Conservation (phyloP, 2,329 filamentous ascomycete genomes). For the Blastomyces gilchristii region DNA sequence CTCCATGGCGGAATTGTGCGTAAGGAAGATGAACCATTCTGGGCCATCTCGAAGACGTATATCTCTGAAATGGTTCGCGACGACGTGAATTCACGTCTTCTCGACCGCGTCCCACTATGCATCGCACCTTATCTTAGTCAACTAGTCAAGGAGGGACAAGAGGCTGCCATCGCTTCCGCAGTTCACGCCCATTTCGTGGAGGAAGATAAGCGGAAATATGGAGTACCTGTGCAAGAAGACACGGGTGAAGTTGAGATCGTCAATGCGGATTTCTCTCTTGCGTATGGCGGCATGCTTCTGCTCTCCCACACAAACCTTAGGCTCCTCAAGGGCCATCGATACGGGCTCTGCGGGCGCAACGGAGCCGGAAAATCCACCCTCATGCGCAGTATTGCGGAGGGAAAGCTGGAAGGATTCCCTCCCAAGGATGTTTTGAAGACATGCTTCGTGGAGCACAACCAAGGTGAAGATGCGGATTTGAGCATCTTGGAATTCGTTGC, state of each 20-base stretch:
- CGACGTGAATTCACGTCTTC: constrained; percentile 71
- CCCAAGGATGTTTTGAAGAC: constrained; percentile 84
- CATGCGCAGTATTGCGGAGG: constrained; percentile 90
- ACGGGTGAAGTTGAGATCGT: constrained; percentile 93
- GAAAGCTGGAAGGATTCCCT: constrained; percentile 95
- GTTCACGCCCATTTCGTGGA: constrained; percentile 69
- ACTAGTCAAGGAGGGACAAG: constrained; percentile 53
- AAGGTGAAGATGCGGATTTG: constrained; percentile 93
- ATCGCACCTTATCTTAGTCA: constrained; percentile 66
- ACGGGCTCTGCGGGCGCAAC: constrained; percentile 93
- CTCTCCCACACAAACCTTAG: constrained; percentile 92
- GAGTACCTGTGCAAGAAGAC: constrained; percentile 73
- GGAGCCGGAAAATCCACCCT: constrained; percentile 98
- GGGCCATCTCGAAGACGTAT: constrained; percentile 59
- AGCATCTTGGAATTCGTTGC: constrained; percentile 88
- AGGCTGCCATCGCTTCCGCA: constrained; percentile 57
- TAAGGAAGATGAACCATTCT: constrained; percentile 51
- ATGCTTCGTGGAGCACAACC: constrained; percentile 98
- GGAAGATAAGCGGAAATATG: constrained; percentile 80
- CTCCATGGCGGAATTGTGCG: constrained; percentile 55
- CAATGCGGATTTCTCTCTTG: constrained; percentile 93
- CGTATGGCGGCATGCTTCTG: constrained; percentile 94
- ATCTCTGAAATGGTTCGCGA: constrained; percentile 77
- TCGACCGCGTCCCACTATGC: constrained; percentile 58
- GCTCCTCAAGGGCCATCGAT: constrained; percentile 90